Evolutionary conservation across 257 asterid species (phyloP).

Genomic region (Solanum pinnatisectum): DNA sequence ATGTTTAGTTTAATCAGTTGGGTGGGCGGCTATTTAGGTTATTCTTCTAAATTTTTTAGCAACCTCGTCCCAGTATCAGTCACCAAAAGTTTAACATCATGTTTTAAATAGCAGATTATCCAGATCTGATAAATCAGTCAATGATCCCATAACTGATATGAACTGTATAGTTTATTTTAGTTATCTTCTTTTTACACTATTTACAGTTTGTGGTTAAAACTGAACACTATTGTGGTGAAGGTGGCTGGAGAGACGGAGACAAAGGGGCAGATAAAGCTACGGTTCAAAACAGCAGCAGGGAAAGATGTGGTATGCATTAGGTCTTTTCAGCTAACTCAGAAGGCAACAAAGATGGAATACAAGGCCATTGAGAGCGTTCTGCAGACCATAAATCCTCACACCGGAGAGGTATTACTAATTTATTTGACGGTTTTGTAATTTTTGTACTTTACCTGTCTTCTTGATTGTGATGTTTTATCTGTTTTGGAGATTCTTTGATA

Average conservation of each 20-base stretch:
- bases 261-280: conserved; percentile 91
- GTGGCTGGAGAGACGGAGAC: conserved; percentile 99
- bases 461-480: background rate
- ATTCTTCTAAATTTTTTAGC: background rate
- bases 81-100: background rate
- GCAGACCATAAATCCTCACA: conserved; percentile 90
- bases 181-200: background rate
- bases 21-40: background rate
- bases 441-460: background rate
- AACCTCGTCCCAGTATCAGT: background rate
- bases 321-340: conserved; percentile 95
- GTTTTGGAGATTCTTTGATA: background rate
- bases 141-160: background rate
- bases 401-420: conserved; percentile 71
- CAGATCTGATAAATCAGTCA: background rate
- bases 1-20: background rate
- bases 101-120: background rate
- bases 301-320: conserved; percentile 99
- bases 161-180: background rate
- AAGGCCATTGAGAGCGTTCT: conserved; percentile 97
- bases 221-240: conserved; percentile 21
- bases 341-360: conserved; percentile 96
- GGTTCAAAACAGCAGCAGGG: conserved; percentile 94
- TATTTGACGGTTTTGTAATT: background rate
- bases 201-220: background rate